Base-by-base conservation (phyloP, 768 basidiomycete species). In the Agaricus subrufescens region DNA sequence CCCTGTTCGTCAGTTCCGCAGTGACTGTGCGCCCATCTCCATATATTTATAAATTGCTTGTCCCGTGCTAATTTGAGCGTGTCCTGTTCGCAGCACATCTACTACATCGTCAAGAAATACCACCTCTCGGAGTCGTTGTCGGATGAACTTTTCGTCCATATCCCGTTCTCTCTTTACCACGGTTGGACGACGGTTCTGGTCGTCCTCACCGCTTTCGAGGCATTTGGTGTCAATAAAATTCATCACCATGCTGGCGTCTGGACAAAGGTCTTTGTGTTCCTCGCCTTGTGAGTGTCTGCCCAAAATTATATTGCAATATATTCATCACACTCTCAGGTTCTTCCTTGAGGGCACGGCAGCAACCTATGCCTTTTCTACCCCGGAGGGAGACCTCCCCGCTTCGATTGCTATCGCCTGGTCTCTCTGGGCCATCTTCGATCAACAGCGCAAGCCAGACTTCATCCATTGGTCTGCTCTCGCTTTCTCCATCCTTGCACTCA, bases 211-310 rank as follows among this genome's bases (percentile, higher is more conserved):
- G 89, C 80, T 2, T 95, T 95, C 64, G 87, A 93, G 61, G 93
- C 93, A 0, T 95, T 95, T 63, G 95, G 96, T 61, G 83, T 86
- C 58, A 79, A 95, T 67, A 85, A 89, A 0, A 66, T 76, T 57
- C 69, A 67, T 57, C 74, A 88, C 55, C 71, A 67, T 31, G 86
- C 91, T 3, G 92, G 94, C 40, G 73, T 94, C 56, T 94, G 91
- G 87, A 95, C 93, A 66, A 94, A 95, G 66, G 86, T 96, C 66
- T 93, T 95, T 62, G 96, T 94, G 57, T 94, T 97, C 84, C 84
- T 98, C 29, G 90, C 82, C 43, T 75, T 96, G 85, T 91, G 72
- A 65, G 87, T 74, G 29, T 38, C 62, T 56, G 56, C 15, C 48
- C 40, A 25, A 1, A 26, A 11, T 10, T 52, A 37, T 39, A 14